Evolutionary conservation across 441 rosid genomes (phyloP).

Genomic region (Erodium texanum): DNA sequence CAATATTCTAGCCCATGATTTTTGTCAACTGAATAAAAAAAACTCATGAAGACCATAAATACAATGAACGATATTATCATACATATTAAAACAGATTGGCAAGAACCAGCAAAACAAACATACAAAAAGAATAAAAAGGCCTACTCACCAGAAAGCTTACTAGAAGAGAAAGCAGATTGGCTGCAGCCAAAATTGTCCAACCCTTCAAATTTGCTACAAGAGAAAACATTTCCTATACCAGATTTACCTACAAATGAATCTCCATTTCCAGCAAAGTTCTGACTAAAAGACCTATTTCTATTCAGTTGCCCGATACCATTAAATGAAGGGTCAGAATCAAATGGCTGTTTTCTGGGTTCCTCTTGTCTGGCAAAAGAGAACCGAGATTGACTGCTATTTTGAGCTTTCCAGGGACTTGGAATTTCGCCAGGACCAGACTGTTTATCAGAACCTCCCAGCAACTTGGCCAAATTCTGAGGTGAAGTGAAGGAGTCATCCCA

Average conservation of each 20-base stretch:
- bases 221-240: constrained; percentile 45
- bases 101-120: not conserved
- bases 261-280: constrained; percentile 36
- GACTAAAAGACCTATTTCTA: constrained; percentile 28
- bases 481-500: constrained; percentile 71
- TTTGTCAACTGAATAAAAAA: no score
- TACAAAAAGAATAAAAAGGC: not conserved
- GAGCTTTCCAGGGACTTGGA: constrained; percentile 45
- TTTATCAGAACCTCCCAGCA: constrained; percentile 50
- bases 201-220: constrained; percentile 39
- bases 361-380: constrained; percentile 87
- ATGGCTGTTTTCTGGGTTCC: constrained; percentile 37
- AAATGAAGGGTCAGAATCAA: constrained; percentile 26
- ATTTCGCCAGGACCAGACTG: constrained; percentile 37
- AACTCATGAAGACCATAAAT: no score
- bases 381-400: constrained; percentile 66
- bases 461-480: constrained; percentile 51
- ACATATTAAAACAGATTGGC: no score
- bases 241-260: constrained; percentile 32
- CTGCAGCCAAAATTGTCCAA: constrained; percentile 30
- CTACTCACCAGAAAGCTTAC: constrained; percentile 52
- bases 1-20: not conserved
- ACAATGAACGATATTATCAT: no score
- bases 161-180: constrained; percentile 38
- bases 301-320: constrained; percentile 33